Evolutionary conservation across 1,139 yeast genomes (phyloP), one percentile per base, ranked within the genome.

Genomic region (Pichia sorboxylosa): DNA sequence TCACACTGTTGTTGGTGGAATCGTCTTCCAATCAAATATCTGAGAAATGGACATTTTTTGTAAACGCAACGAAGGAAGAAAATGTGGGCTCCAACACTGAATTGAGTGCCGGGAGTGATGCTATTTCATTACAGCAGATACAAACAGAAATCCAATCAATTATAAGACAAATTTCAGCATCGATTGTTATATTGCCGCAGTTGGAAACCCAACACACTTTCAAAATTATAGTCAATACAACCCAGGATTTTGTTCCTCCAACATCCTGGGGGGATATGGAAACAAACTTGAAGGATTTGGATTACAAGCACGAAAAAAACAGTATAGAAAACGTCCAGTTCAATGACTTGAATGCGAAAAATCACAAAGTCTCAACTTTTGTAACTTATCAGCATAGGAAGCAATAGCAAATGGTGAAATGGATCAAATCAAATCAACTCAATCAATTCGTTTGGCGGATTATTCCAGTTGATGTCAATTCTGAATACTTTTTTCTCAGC

Each of bases 1-100:
- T 87, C 29, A 77, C 82, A 2, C 65, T 87, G 32, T 85, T 76
- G 4, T 76, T 87, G 20, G 62, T 83, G 3, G 69, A 79, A 25
- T 76, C 74, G 44, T 73, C 73, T 27, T 63, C 75, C 0, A 22
- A 35, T 19, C 85, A 78, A 29, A 69, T 68, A 2, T 73, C 78
- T 2, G 97, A 87, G 53, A 59, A 85, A 35, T 87, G 97, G 97
- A 84, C 83, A 48, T 87, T 87, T 49, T 72, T 72, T 42, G 59
- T 81, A 5, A 71, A 73, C 26, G 59, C 69, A 13, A 24, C 26
- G 3, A n/a, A 36, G 13, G 24, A 23, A 6, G 21, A 26, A 9
- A 14, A 17, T 13, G 5, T 24, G 15, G 15, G 16, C 13, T 8
- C 2, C 17, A 6, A 9, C 13, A 23, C 11, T 23, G 11, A 10